phyloP scores from a whole-genome alignment of 1,139 yeast genomes.

The Candida tetrigidarum region DNA sequence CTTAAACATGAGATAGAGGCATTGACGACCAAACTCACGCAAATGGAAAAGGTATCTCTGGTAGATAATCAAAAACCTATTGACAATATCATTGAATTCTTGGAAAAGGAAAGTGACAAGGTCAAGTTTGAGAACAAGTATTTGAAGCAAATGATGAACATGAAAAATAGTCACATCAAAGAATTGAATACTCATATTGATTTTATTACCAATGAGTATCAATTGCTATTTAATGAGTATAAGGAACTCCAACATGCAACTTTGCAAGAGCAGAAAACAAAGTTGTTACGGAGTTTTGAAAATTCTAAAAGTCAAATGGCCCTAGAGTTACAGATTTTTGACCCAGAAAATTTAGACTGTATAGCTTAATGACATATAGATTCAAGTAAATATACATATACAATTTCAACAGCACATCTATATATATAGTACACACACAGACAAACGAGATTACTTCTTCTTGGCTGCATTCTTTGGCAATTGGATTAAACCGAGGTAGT shows the following conservation, averaged over 20 bases:
- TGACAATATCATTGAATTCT: slow-evolving; percentile 31
- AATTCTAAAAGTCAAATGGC: slow-evolving; percentile 3
- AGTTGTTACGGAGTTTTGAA: slow-evolving; percentile 9
- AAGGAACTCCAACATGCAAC: background rate
- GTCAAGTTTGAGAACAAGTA: slow-evolving; percentile 41
- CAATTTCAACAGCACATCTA: background rate
- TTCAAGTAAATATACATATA: background rate
- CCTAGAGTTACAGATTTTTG: slow-evolving; percentile 13
- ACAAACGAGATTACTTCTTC: background rate
- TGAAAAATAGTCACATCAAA: slow-evolving; percentile 25
- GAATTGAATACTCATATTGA: slow-evolving; percentile 34
- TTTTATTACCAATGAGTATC: slow-evolving; percentile 32
- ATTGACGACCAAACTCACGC: slow-evolving; percentile 31
- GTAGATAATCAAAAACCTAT: slow-evolving; percentile 15
- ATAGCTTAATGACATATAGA: background rate
- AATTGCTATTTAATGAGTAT: slow-evolving; percentile 12
- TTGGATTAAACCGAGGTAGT: slow-evolving; percentile 10
- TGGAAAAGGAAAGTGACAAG: slow-evolving; percentile 35
- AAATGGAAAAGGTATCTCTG: slow-evolving; percentile 5
- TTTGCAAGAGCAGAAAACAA: slow-evolving; percentile 8
- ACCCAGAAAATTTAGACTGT: slow-evolving; percentile 11
- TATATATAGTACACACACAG: background rate
- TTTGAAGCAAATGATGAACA: slow-evolving; percentile 23
- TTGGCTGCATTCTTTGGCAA: slow-evolving; percentile 14
- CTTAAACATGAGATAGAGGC: slow-evolving; percentile 35